Evolutionary conservation across 306 rosid genomes (phyloP).

Genomic region (Citrullus colocynthis): DNA sequence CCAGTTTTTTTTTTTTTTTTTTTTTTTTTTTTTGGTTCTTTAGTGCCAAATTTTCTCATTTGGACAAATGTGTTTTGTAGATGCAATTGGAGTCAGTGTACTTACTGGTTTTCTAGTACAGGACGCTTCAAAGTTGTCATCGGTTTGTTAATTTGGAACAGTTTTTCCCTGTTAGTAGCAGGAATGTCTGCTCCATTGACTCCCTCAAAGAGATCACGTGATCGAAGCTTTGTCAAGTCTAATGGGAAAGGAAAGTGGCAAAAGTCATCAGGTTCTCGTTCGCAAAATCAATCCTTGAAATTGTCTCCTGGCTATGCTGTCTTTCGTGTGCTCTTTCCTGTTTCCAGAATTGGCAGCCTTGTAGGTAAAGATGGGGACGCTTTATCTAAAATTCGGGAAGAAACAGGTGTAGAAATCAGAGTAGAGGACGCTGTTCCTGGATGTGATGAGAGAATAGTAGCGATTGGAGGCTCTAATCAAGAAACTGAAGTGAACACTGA

Average conservation of each 20-base stretch:
- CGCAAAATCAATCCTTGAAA: slow-evolving; percentile 18
- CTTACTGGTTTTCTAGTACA: not conserved
- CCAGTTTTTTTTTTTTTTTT: not conserved
- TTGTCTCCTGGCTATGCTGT: slow-evolving; percentile 22
- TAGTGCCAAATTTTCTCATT: not conserved
- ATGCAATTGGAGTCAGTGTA: not conserved
- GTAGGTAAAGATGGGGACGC: slow-evolving; percentile 53
- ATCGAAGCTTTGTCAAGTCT: slow-evolving; percentile 19
- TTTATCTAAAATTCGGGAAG: slow-evolving; percentile 47
- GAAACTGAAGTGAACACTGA: slow-evolving; percentile 33
- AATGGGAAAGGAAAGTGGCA: slow-evolving; percentile 58
- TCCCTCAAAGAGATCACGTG: slow-evolving; percentile 63
- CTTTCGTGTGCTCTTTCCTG: slow-evolving; percentile 58
- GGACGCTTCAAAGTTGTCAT: not conserved
- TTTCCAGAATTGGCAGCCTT: slow-evolving; percentile 36
- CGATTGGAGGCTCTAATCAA: slow-evolving; percentile 34
- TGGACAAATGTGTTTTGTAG: not conserved
- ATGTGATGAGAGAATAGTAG: slow-evolving; percentile 63
- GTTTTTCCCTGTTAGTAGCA: not conserved
- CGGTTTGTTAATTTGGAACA: not conserved
- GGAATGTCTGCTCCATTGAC: slow-evolving; percentile 48
- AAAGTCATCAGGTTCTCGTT: slow-evolving; percentile 28
- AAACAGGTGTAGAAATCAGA: slow-evolving; percentile 47
- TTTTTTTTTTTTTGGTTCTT: not conserved
- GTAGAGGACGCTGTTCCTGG: slow-evolving; percentile 62